Percentiles rank a stretch among this genome's conserved stretches.
These are phyloP conservation scores for Phytophthora macrochlamydospora DNA, from an alignment of 352 stramenopile genomes.

Conservation along the genomic window DNA sequence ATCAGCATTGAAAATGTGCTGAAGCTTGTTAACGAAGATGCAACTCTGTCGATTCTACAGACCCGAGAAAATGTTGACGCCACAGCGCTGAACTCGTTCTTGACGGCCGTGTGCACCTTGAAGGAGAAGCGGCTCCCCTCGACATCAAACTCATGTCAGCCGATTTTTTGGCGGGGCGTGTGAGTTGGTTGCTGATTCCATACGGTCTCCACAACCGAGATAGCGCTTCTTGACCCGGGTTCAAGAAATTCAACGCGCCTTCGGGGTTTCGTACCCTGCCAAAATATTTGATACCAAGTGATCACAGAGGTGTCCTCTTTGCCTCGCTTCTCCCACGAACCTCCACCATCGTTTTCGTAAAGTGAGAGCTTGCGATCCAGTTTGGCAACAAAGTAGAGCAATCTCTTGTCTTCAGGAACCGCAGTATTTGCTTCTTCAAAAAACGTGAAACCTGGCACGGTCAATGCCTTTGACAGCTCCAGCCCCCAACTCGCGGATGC, in stretches of 20 bases:
- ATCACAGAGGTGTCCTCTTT: constrained; percentile 1
- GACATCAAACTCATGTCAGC: constrained; percentile 16
- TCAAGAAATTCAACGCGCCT: constrained; percentile 22
- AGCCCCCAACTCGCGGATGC: constrained; percentile 12
- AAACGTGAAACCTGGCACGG: constrained; percentile 8
- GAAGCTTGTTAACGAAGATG: constrained; percentile 9
- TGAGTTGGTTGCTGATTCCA: constrained; percentile 17
- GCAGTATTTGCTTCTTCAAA: constrained; percentile 11
- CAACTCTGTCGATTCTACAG: constrained; percentile 5
- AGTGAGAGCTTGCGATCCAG: constrained; percentile 11
- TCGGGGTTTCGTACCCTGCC: not conserved
- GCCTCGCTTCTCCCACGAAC: not conserved
- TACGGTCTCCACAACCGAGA: constrained; percentile 18
- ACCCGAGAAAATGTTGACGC: not conserved
- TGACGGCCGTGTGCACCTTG: not conserved
- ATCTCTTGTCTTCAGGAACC: not conserved
- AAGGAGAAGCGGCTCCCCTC: constrained; percentile 21
- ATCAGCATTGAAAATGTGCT: constrained; percentile 3
- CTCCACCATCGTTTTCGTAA: not conserved
- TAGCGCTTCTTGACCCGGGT: constrained; percentile 18
- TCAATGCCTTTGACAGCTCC: constrained; percentile 24
- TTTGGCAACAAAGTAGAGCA: constrained; percentile 21
- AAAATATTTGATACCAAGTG: constrained; percentile 10
- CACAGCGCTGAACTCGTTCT: not conserved
- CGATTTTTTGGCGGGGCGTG: constrained; percentile 20